These are phyloP conservation scores for Rhizodiscina lignyota DNA, from an alignment of 495 filamentous ascomycete genomes.

Conservation along the genomic window DNA sequence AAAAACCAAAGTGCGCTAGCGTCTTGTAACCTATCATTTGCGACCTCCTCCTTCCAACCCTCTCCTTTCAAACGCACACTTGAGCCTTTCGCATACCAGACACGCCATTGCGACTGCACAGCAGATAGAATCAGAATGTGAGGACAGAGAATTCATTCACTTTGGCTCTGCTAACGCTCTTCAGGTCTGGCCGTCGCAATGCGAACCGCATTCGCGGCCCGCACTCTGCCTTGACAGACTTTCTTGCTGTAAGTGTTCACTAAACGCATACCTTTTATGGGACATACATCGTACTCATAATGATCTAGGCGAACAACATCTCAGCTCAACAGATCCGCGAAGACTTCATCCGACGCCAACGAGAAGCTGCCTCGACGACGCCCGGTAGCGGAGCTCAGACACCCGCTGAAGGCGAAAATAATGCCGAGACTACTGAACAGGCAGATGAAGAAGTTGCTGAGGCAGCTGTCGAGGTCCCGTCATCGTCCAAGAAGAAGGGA, in stretches of 20 bases:
- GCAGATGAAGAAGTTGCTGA: neutral
- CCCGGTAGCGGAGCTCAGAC: neutral
- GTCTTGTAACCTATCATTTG: no score
- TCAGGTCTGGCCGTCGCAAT: neutral
- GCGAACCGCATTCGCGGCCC: slow-evolving; percentile 42
- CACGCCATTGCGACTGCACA: no score
- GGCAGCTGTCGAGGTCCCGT: neutral
- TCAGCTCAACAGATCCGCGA: slow-evolving; percentile 62
- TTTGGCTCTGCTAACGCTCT: no score
- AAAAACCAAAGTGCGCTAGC: no score
- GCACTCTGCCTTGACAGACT: slow-evolving; percentile 70
- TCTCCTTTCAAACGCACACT: no score
- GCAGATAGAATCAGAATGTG: no score
- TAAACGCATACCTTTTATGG: neutral
- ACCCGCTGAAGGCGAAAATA: neutral
- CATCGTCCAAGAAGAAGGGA: slow-evolving; percentile 2
- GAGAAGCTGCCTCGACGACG: slow-evolving; percentile 6
- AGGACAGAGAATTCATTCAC: no score
- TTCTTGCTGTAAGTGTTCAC: slow-evolving; percentile 45
- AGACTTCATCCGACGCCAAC: slow-evolving; percentile 30
- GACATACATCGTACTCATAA: neutral
- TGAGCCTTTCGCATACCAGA: no score
- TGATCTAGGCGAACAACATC: slow-evolving; percentile 61
- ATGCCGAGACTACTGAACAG: neutral
- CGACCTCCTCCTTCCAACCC: no score